These are phyloP conservation scores for Globisporangium echinulatum DNA, from an alignment of 352 stramenopile species.

Conservation along the genomic window DNA sequence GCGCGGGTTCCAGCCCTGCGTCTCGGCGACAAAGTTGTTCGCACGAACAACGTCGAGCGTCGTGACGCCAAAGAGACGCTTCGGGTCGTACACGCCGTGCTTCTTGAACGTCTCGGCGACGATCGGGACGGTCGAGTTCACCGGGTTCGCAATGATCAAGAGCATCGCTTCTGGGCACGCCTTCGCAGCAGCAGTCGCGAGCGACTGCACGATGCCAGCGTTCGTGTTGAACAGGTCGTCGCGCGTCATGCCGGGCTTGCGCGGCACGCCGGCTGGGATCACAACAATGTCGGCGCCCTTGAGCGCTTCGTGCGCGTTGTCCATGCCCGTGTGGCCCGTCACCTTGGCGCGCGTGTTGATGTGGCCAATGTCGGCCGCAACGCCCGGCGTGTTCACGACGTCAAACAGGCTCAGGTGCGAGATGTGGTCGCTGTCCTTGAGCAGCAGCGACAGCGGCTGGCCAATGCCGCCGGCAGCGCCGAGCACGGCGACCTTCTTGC, in stretches of 20 bases:
- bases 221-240: constrained; percentile 96
- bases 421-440: constrained; percentile 96
- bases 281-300: constrained; percentile 95
- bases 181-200: constrained; percentile 92
- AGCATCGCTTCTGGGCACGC: constrained; percentile 95
- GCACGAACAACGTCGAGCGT: constrained; percentile 97
- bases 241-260: constrained; percentile 96
- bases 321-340: constrained; percentile 68
- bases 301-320: constrained; percentile 61
- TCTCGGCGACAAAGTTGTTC: constrained; percentile 92
- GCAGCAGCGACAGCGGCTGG: constrained; percentile 96
- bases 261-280: constrained; percentile 98
- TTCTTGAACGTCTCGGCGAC: constrained; percentile 98
- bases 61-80: constrained; percentile 98
- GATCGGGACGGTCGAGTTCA: constrained; percentile 99
- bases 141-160: constrained; percentile 98
- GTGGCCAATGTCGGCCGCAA: constrained; percentile 95
- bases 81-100: constrained; percentile 93
- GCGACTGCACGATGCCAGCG: constrained; percentile 94
- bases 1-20: constrained; percentile 72
- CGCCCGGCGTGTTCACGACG: constrained; percentile 96
- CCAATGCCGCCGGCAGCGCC: constrained; percentile 97
- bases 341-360: constrained; percentile 87
- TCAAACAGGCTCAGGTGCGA: constrained; percentile 97
- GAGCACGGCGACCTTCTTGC: constrained; percentile 80